Base-by-base conservation (phyloP, 345 rosid genomes). In the Turnera subulata region DNA sequence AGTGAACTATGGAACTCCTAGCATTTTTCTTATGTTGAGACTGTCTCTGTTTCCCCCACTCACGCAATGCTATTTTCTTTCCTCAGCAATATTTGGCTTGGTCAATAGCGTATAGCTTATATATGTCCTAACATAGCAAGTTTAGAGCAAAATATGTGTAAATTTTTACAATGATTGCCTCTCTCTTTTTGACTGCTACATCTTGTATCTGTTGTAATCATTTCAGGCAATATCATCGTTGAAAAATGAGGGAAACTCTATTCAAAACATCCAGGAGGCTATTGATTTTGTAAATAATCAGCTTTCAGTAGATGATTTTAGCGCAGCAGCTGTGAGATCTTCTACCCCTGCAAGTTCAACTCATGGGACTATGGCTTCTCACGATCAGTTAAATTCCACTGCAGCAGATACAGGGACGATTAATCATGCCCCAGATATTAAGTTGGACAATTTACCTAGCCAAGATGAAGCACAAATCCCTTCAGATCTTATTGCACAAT, bases 251-350 rank as follows among this genome's bases (percentile, higher is more conserved):
- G 68, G 58, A 63, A 73, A 73, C 14, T 45, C 58, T 63, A 49
- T 66, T 25, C 79, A 80, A 58, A 80, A 60, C 66, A 76, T 80
- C 1, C 89, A 83, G 63, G 93, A 77, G 44, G 80, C 73, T 64
- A 83, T 85, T 39, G 84, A 83, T 76, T 83, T 77, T 67, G 79
- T 85, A 53, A 81, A 77, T 72, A 83, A 73, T 60, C 70, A 67
- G 61, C 83, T 83, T 55, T 73, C 79, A 49, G 58, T 40, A 46
- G 76, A 77, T 64, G 76, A 75, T 59, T 46, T 46, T 53, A 64
- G 53, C 37, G 12, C 5, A 18, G 44, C 77, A 19, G 58, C 48
- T 8, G 13, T 38, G 13, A 67, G 50, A 42, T 46, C 71, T n/a
- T 44, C 79, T 33, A 47, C 29, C 43, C 73, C 76, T 51, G 73